Evolutionary conservation across 352 stramenopile genomes (phyloP).

Genomic region (Pythium dissimile): DNA sequence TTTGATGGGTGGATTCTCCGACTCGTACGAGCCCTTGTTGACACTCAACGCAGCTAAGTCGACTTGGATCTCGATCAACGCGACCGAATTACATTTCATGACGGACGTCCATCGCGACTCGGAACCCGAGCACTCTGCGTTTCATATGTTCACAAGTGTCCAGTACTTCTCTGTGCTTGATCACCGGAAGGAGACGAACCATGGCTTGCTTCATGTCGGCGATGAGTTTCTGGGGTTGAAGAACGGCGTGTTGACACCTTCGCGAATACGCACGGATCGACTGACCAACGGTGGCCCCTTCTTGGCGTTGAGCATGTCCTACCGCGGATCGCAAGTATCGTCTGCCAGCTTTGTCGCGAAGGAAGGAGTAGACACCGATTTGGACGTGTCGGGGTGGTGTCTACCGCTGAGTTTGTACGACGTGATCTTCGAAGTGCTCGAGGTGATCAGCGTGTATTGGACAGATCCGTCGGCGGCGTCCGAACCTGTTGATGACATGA

Average conservation of each 20-base stretch:
- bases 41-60: constrained; percentile 50
- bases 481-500: constrained; percentile 7
- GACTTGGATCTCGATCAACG: constrained; percentile 73
- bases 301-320: constrained; percentile 55
- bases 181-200: constrained; percentile 66
- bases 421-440: constrained; percentile 70
- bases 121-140: constrained; percentile 55
- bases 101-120: constrained; percentile 68
- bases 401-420: constrained; percentile 70
- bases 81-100: constrained; percentile 51
- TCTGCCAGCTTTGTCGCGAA: constrained; percentile 55
- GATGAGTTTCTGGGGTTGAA: constrained; percentile 83
- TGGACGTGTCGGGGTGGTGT: constrained; percentile 76
- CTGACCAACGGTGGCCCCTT: constrained; percentile 48
- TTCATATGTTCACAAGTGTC: constrained; percentile 54
- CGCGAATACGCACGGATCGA: constrained; percentile 67
- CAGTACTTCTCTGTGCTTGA: constrained; percentile 62
- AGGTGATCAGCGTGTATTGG: constrained; percentile 71
- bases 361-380: constrained; percentile 51
- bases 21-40: constrained; percentile 48
- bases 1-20: constrained; percentile 66
- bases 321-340: constrained; percentile 43
- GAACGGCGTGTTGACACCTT: constrained; percentile 63
- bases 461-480: constrained; percentile 23
- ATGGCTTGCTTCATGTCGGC: constrained; percentile 74